Conservation (phyloP, 441 rosid species). For the Adansonia madagascariensis region DNA sequence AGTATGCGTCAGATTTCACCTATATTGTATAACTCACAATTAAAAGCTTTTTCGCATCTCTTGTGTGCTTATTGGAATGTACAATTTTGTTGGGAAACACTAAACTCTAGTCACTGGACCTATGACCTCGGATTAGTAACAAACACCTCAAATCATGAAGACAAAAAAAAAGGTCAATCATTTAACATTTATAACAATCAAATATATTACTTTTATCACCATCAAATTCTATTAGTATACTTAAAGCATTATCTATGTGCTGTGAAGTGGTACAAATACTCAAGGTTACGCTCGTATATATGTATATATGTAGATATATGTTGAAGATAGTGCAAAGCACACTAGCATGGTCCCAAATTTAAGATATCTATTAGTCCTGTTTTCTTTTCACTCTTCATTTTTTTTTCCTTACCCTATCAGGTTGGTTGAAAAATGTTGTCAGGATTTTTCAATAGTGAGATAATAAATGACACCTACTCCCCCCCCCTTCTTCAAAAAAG, state of each 20-base stretch:
- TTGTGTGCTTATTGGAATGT: neutral
- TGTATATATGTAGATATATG: neutral
- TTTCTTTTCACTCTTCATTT: neutral
- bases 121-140: neutral
- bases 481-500: neutral
- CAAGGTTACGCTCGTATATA: neutral
- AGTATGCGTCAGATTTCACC: neutral
- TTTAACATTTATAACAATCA: slow-evolving; percentile 1
- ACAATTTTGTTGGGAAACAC: neutral
- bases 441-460: neutral
- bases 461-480: neutral
- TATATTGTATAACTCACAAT: neutral
- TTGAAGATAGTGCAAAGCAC: neutral
- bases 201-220: neutral
- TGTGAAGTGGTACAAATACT: neutral
- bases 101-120: neutral
- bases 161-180: neutral
- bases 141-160: slow-evolving; percentile 6
- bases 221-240: neutral
- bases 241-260: neutral
- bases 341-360: neutral
- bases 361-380: neutral
- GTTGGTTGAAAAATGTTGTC: neutral
- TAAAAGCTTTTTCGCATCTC: neutral
- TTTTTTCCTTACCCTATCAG: neutral